Evolutionary conservation across 2,329 filamentous ascomycete species (phyloP), one percentile per base, ranked within the genome.

Genomic region (Trichoderma harzianum): DNA sequence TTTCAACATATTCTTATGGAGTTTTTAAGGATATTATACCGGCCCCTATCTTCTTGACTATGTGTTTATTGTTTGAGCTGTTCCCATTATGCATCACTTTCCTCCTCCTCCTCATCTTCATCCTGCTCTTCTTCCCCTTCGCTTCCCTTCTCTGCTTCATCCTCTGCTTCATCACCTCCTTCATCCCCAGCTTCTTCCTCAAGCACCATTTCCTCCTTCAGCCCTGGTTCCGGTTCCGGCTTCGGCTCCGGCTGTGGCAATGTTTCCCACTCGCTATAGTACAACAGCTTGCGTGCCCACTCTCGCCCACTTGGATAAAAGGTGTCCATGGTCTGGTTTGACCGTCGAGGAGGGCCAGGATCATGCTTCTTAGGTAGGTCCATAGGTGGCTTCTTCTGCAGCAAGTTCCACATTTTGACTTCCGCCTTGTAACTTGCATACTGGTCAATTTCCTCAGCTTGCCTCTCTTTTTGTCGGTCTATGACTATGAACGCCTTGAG

Each of bases 181-280:
- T 32, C 67, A 26, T 62, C 57, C 18, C 30, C 69, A 10, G 51
- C 69, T 47, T 51, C 62, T 32, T 32, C 63, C 24, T 69, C 55
- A 8, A 30, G 7, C 24, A 47, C 43, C 58, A 24, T 34, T n/a
- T 60, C 66, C 3, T 64, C 66, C 14, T 72, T 55, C 24, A 26
- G 24, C 26, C 14, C 36, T 1, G 7, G 6, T 39, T 58, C 28
- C 53, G n/a, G n/a, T 34, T 43, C 28, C 2, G 1, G 36, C 21
- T 65, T 32, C 5, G 2, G 36, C 21, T 65, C 47, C 11, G 51
- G 36, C 11, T 28, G 55, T 21, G 62, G 60, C 57, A 76, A 30
- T 36, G 74, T 76, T 74, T 87, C 85, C 85, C 85, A 87, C 67
- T 85, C 81, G 69, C 80, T 80, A 36, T 76, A 77, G 65, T 81